Percentiles rank a stretch among this genome's conserved stretches.
These are phyloP conservation scores for Cucurbita ficifolia DNA, from an alignment of 306 rosid species.

Conservation along the genomic window DNA sequence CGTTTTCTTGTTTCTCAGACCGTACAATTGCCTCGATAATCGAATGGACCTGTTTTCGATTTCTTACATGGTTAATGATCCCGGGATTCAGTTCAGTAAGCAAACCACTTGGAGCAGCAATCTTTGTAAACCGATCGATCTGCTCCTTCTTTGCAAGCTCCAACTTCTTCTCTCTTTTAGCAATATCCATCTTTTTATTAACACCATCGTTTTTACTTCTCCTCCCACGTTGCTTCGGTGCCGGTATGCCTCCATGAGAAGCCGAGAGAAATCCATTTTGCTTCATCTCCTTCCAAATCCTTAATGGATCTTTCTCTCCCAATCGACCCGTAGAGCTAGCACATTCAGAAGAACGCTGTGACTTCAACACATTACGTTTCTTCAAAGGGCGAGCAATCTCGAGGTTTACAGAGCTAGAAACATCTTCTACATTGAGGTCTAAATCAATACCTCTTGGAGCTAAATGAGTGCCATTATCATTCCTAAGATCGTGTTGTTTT, in stretches of 20 bases:
- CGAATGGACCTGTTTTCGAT: conserved; percentile 82
- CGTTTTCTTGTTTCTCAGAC: conserved; percentile 51
- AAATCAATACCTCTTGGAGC: conserved; percentile 34
- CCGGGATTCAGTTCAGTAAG: conserved; percentile 90
- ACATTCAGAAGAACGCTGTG: conserved; percentile 56
- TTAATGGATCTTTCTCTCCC: conserved; percentile 55
- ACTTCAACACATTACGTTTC: conserved; percentile 25
- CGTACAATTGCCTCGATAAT: conserved; percentile 80
- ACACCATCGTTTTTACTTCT: conserved; percentile 48
- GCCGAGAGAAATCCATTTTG: conserved; percentile 80
- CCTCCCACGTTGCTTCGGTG: conserved; percentile 66
- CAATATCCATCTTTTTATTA: conserved; percentile 63
- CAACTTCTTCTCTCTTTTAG: conserved; percentile 74
- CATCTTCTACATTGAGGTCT: conserved; percentile 62
- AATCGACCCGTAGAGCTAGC: conserved; percentile 61
- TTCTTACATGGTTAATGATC: conserved; percentile 94
- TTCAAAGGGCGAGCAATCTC: conserved; percentile 21
- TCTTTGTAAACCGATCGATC: conserved; percentile 59
- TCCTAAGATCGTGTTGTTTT: conserved; percentile 11
- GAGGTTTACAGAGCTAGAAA: conserved; percentile 33
- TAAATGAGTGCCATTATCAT: conserved; percentile 12
- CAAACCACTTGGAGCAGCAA: conserved; percentile 98
- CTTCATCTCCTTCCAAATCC: conserved; percentile 74
- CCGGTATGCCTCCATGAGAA: conserved; percentile 76
- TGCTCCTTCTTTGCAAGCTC: conserved; percentile 85